Conservation (phyloP, 768 basidiomycete genomes). For the Hygrophoropsis aurantiaca region DNA sequence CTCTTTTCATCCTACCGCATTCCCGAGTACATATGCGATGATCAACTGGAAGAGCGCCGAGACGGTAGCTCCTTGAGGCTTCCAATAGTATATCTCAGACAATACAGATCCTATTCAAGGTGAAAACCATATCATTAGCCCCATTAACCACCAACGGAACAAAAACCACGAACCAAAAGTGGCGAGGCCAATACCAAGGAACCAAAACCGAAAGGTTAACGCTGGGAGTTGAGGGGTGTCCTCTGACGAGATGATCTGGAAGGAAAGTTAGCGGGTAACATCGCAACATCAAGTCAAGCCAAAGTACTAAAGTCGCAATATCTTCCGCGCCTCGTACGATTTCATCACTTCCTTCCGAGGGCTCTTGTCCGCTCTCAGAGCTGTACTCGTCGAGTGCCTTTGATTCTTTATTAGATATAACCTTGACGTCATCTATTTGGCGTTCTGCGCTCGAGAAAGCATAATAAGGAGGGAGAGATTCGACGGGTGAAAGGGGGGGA, state of each 20-base stretch:
- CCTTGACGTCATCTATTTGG: no score
- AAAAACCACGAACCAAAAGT: conserved; percentile 39
- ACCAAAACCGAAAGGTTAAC: conserved; percentile 47
- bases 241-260: conserved; percentile 45
- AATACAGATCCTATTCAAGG: conserved; percentile 29
- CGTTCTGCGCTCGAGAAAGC: not conserved
- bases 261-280: not conserved
- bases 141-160: not conserved
- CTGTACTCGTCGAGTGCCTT: conserved; percentile 1
- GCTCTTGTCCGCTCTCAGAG: not conserved
- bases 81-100: conserved; percentile 36
- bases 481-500: not conserved
- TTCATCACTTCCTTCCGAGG: conserved; percentile 2
- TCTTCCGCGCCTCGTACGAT: conserved; percentile 8
- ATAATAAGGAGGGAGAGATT: not conserved
- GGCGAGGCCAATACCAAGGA: conserved; percentile 49
- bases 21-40: conserved; percentile 54
- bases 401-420: not conserved
- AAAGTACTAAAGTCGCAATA: conserved; percentile 4
- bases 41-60: conserved; percentile 57
- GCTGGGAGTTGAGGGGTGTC: conserved; percentile 51
- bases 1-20: conserved; percentile 44
- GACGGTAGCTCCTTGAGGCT: conserved; percentile 49
- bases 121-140: not conserved
- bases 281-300: not conserved